A percentile compares a stretch with the other conserved stretches of the same genome.
Conservation (phyloP, 1,284 basidiomycete genomes). For the Ganoderma sinense region DNA sequence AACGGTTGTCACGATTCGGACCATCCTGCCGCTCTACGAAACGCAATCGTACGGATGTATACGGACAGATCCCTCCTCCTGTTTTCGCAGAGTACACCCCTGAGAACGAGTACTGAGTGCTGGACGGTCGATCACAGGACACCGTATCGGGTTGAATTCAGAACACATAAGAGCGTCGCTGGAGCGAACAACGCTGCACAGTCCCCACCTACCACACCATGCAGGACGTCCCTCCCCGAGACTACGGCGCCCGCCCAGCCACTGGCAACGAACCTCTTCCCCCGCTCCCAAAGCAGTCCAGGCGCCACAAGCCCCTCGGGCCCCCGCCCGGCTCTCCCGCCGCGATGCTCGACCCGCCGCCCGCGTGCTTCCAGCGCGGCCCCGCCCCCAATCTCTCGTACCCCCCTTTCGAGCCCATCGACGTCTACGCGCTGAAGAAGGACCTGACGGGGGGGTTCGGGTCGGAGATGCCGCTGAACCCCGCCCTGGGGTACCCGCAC, state of each 20-base stretch:
- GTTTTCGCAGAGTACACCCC: background rate
- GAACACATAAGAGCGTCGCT: background rate
- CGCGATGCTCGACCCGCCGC: constrained; percentile 26
- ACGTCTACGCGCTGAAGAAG: constrained; percentile 21
- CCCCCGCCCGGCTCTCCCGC: background rate
- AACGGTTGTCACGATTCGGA: background rate
- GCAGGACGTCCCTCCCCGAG: background rate
- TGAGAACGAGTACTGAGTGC: too few species aligned
- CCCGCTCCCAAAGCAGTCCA: background rate
- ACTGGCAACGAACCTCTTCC: background rate
- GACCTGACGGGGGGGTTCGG: constrained; percentile 28
- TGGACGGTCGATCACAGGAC: too few species aligned
- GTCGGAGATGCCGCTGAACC: constrained; percentile 17
- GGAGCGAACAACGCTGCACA: background rate
- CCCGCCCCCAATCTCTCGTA: constrained; percentile 14
- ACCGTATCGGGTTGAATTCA: background rate
- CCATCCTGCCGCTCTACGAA: background rate
- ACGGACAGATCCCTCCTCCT: background rate
- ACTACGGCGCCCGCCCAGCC: background rate
- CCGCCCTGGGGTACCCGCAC: constrained; percentile 23
- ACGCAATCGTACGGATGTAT: background rate
- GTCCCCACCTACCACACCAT: background rate
- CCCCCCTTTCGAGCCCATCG: constrained; percentile 18
- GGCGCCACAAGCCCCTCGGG: background rate
- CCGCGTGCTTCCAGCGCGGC: constrained; percentile 20